A percentile compares a stretch with the other conserved stretches of the same genome.
Evolutionary conservation across 495 filamentous ascomycete species (phyloP).

Genomic region (Immersiella caudata): DNA sequence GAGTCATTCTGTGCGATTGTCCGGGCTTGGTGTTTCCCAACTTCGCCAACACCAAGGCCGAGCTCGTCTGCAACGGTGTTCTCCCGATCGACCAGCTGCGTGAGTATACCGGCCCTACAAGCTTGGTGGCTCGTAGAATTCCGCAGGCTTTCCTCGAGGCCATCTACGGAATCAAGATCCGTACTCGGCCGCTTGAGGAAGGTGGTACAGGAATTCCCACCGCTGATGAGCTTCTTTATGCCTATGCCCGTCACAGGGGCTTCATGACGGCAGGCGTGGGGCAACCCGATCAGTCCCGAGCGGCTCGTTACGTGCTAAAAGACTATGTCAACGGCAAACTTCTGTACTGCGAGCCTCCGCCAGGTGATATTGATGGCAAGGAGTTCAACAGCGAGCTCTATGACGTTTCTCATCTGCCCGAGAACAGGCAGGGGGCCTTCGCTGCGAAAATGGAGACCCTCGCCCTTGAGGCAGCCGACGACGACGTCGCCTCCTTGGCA

Average conservation of each 20-base stretch:
- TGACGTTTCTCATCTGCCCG: conserved; percentile 73
- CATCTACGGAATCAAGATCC: conserved; percentile 89
- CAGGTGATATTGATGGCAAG: conserved; percentile 65
- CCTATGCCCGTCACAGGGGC: conserved; percentile 86
- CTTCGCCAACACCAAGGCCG: conserved; percentile 94
- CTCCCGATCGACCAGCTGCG: conserved; percentile 96
- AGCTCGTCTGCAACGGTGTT: conserved; percentile 93
- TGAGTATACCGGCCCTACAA: conserved; percentile 87
- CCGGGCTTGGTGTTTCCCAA: conserved; percentile 98
- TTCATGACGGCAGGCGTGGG: conserved; percentile 87
- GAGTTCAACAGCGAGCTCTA: conserved; percentile 92
- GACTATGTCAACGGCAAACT: conserved; percentile 98
- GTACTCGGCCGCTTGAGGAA: conserved; percentile 81
- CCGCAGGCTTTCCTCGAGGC: conserved; percentile 90
- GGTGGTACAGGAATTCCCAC: conserved; percentile 90
- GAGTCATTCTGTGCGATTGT: conserved; percentile 94
- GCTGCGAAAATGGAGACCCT: conserved; percentile 49
- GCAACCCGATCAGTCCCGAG: conserved; percentile 89
- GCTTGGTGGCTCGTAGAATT: conserved; percentile 85
- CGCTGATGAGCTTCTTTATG: conserved; percentile 79
- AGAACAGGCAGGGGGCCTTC: conserved; percentile 66
- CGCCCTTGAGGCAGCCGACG: conserved; percentile 43
- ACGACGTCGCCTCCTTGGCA: conserved; percentile 44
- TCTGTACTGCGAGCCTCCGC: conserved; percentile 87
- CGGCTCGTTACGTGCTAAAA: conserved; percentile 88